Conservation (phyloP, 345 rosid species). For the Gynandropsis gynandra region DNA sequence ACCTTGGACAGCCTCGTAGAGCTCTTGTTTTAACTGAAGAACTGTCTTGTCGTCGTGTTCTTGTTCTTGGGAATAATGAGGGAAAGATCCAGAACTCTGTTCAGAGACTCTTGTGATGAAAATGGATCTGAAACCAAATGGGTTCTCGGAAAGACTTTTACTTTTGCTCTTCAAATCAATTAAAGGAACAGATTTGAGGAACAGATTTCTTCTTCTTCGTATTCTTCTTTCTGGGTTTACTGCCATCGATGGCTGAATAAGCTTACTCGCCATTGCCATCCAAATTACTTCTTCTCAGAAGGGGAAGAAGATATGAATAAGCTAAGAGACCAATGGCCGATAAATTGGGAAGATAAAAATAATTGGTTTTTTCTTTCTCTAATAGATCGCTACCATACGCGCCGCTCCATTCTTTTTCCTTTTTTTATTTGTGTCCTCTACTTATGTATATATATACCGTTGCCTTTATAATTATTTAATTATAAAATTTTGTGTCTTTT, state of each 20-base stretch:
- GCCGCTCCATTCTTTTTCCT: too few species aligned
- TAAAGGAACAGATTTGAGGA: conserved; percentile 14
- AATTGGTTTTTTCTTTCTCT: too few species aligned
- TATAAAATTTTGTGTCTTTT: too few species aligned
- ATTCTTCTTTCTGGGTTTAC: conserved; percentile 17
- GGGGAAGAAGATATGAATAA: too few species aligned
- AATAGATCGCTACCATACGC: too few species aligned
- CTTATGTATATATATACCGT: too few species aligned
- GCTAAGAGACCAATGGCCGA: conserved; percentile 7
- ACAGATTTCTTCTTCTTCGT: conserved; percentile 2
- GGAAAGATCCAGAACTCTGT: conserved; percentile 32
- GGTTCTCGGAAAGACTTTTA: conserved; percentile 16
- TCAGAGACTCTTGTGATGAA: conserved; percentile 31
- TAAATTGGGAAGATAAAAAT: conserved; percentile 10
- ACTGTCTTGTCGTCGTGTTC: conserved; percentile 15
- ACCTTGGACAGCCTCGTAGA: conserved; percentile 46
- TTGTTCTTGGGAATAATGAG: conserved; percentile 3
- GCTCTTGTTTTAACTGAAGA: conserved; percentile 41
- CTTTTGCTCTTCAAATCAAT: conserved; percentile 16
- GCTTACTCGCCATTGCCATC: conserved; percentile 27
- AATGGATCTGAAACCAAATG: conserved; percentile 24
- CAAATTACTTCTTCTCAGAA: too few species aligned
- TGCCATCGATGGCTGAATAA: conserved; percentile 30
- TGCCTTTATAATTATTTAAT: too few species aligned
- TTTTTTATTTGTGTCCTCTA: too few species aligned